phyloP scores from a whole-genome alignment of 75 land plant genomes.

The Selaginella moellendorffii region DNA sequence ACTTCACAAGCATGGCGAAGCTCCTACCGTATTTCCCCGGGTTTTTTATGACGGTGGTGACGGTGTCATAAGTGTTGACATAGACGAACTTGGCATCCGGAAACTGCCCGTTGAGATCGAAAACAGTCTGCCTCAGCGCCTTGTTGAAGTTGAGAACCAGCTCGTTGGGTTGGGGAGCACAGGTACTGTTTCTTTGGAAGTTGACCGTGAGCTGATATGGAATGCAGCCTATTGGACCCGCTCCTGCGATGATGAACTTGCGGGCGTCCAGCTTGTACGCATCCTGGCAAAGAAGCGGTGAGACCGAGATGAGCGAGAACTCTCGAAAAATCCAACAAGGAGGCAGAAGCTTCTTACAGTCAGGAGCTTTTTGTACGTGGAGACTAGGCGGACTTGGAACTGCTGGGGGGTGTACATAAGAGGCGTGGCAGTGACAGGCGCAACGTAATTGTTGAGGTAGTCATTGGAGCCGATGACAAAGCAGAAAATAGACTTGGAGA shows the following conservation, averaged over 20 bases:
- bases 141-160: slow-evolving; percentile 9
- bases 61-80: slow-evolving; percentile 1
- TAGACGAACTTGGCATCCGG: neutral
- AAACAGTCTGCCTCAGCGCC: neutral
- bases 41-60: neutral
- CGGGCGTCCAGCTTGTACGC: slow-evolving; percentile 6
- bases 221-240: slow-evolving; percentile 5
- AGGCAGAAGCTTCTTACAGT: neutral
- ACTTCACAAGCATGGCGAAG: neutral
- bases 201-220: neutral
- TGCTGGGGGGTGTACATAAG: slow-evolving; percentile 1
- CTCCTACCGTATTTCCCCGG: neutral
- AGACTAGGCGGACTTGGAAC: neutral
- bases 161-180: slow-evolving; percentile 3
- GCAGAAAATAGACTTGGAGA: neutral
- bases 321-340: neutral
- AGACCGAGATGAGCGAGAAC: neutral
- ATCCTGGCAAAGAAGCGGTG: neutral
- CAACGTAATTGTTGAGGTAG: slow-evolving; percentile 5
- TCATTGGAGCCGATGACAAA: slow-evolving; percentile 5
- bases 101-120: neutral
- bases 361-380: neutral
- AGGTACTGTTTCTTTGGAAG: neutral
- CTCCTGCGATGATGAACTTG: slow-evolving; percentile 5
- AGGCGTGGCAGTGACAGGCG: slow-evolving; percentile 7